Evolutionary conservation across 805 yeast species (phyloP).

Genomic region (Jamesozyma gamospora): DNA sequence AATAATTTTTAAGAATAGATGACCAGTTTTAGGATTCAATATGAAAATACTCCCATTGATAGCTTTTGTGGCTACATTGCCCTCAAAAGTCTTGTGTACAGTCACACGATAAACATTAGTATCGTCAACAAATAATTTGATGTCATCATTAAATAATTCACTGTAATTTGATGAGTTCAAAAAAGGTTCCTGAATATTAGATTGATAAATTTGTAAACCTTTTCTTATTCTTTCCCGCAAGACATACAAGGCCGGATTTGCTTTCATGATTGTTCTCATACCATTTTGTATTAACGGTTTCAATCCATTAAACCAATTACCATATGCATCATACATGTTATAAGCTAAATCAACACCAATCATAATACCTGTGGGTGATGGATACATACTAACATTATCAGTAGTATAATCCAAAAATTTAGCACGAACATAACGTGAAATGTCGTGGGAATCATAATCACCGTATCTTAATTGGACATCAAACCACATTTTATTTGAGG

Average conservation of each 20-base stretch:
- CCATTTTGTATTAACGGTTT: conserved; percentile 85
- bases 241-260: conserved; percentile 87
- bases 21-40: conserved; percentile 85
- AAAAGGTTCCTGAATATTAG: conserved; percentile 87
- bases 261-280: conserved; percentile 86
- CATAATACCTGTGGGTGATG: conserved; percentile 87
- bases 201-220: conserved; percentile 85
- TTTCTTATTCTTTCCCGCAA: conserved; percentile 88
- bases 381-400: conserved; percentile 76
- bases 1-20: conserved; percentile 75
- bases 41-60: conserved; percentile 89
- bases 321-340: conserved; percentile 92
- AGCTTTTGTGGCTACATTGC: conserved; percentile 85
- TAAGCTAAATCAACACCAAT: conserved; percentile 89
- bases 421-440: conserved; percentile 85
- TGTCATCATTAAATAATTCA: conserved; percentile 76
- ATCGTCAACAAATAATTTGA: conserved; percentile 83
- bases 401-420: conserved; percentile 88
- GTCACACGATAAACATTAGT: conserved; percentile 89
- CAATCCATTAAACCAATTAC: conserved; percentile 95
- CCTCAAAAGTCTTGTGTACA: conserved; percentile 85
- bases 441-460: conserved; percentile 95
- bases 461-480: conserved; percentile 94
- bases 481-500: conserved; percentile 74
- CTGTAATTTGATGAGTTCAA: conserved; percentile 83